Percentiles rank a stretch among this genome's conserved stretches.
Evolutionary conservation across 139 green algal genomes (phyloP).

Genomic region (Closterium sp.): DNA sequence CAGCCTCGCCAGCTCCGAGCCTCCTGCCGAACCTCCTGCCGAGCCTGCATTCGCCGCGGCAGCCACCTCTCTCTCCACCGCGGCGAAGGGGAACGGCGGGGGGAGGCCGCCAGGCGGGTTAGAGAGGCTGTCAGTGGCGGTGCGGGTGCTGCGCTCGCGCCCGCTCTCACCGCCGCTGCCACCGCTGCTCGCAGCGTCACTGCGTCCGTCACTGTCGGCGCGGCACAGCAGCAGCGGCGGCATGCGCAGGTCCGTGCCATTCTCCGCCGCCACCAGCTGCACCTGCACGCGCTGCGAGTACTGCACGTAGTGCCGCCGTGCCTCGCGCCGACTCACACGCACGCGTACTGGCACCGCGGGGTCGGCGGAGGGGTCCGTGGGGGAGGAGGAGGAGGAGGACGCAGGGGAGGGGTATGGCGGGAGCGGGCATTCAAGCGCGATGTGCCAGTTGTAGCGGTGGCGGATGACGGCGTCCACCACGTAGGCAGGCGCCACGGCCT

Average conservation of each 20-base stretch:
- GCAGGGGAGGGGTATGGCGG: background rate
- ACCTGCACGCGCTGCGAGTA: conserved; percentile 11
- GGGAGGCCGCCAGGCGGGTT: background rate
- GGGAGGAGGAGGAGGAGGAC: background rate
- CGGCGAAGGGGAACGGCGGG: background rate
- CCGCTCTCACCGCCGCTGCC: too few relatives aligned
- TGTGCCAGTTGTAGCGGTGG: background rate
- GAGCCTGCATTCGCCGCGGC: background rate
- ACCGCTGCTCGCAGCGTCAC: background rate
- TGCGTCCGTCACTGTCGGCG: background rate
- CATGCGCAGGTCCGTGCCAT: conserved; percentile 18
- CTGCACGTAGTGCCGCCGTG: background rate
- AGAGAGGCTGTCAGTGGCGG: background rate
- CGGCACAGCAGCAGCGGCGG: conserved; percentile 15
- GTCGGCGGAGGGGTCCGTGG: background rate
- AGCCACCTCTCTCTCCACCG: background rate
- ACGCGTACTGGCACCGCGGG: background rate
- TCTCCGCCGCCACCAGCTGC: conserved; percentile 6
- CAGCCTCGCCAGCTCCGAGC: background rate
- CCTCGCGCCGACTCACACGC: background rate
- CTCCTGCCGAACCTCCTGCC: background rate
- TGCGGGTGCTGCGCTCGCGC: too few relatives aligned
- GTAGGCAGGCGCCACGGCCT: background rate
- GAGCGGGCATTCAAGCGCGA: background rate
- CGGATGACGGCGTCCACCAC: background rate